These are phyloP conservation scores for Leishmania guyanensis DNA, from an alignment of 208 protist genomes.

Conservation along the genomic window DNA sequence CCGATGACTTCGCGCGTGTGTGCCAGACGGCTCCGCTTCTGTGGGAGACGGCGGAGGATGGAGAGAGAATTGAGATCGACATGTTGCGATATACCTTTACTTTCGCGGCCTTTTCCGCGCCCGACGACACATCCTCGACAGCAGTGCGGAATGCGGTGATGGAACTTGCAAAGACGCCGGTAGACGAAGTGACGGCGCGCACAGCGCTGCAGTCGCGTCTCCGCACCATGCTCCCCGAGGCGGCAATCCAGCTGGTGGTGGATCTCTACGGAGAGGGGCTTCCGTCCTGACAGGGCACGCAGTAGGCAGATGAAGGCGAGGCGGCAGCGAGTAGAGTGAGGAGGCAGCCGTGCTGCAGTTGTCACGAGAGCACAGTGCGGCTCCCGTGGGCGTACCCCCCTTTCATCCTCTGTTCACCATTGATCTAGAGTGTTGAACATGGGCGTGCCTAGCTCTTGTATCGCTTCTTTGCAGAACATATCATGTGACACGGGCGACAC, in stretches of 20 bases:
- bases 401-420: no score
- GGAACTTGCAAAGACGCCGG: conserved; percentile 3
- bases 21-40: conserved; percentile 23
- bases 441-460: not conserved
- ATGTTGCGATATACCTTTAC: conserved; percentile 49
- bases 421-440: not conserved
- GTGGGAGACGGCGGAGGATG: conserved; percentile 22
- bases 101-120: conserved; percentile 33
- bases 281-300: no score
- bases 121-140: conserved; percentile 63
- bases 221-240: conserved; percentile 27
- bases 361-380: not conserved
- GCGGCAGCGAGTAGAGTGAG: not conserved
- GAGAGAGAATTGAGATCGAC: conserved; percentile 33
- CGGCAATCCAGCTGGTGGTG: conserved; percentile 10
- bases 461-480: not conserved
- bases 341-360: not conserved
- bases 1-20: conserved; percentile 10
- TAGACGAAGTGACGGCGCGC: not conserved
- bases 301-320: not conserved
- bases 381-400: not conserved
- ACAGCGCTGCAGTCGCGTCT: conserved; percentile 7
- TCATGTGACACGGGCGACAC: not conserved
- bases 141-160: conserved; percentile 41
- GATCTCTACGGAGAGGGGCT: conserved; percentile 9